Evolutionary conservation across 2,329 filamentous ascomycete genomes (phyloP), one percentile per base, ranked within the genome.

Genomic region (Fusarium sp.): DNA sequence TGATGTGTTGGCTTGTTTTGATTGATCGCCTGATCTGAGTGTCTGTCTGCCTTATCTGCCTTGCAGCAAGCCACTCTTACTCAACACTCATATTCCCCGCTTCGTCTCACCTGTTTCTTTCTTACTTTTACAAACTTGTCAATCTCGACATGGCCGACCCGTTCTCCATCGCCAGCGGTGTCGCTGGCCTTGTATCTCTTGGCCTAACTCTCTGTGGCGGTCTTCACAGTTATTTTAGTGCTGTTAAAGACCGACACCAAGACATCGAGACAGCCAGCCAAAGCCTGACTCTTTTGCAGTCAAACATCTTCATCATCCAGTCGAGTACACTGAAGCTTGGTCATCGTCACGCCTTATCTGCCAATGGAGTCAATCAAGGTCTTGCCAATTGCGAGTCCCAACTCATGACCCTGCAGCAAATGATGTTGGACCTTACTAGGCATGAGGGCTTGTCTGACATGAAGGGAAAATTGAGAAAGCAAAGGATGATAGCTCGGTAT

Each of bases 111-210:
- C 11, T 7, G 3, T 0, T 25, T 3, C 3, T 7, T 35, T 25
- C 5, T 50, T 13, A 7, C 15, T 2, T 3, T 4, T 42, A 0
- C 25, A 31, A 54, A 31, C 2, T 0, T 18, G 0, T 12, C n/a
- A 29, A 4, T 3, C 0, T 35, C 7, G 0, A 1, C 11, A 68
- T 68, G 54, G 54, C 31, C 0, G 62, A 68, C 10, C 41, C 53
- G 3, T 18, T 68, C 1, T 54, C 47, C 5, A 31, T 66, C 4
- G 53, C 65, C 4, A 66, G 62, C 1, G 42, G 62, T 1, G 47
- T 68, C n/a, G 54, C 62, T 50, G 62, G 65, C 14, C 33, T 66
- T 7, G 42, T 68, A 11, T 68, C 65, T 1, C 46, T 68, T 3
- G 62, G 62, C 4, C 11, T 66, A 0, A 61, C 54, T 5, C 18